These are phyloP conservation scores for Clarireedia sp. DNA, from an alignment of 2,329 filamentous ascomycete species.

Conservation along the genomic window DNA sequence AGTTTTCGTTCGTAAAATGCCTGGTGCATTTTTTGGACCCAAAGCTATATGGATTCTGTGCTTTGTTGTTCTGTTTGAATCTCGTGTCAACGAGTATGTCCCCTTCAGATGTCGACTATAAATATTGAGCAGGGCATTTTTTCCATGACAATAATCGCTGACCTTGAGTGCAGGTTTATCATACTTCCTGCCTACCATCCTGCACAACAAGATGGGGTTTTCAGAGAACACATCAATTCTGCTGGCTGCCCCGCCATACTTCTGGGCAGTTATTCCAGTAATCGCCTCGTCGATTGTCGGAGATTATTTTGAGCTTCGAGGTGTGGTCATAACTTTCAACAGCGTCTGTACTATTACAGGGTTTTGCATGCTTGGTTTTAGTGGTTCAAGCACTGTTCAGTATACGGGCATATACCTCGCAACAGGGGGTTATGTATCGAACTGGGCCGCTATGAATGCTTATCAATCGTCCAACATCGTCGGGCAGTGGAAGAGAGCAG, in stretches of 20 bases:
- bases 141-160: not conserved
- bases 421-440: slow-evolving; percentile 70
- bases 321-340: slow-evolving; percentile 28
- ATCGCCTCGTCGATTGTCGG: slow-evolving; percentile 45
- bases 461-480: slow-evolving; percentile 86
- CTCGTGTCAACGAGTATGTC: slow-evolving; percentile 53
- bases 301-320: slow-evolving; percentile 43
- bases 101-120: not conserved
- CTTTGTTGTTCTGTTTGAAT: slow-evolving; percentile 60
- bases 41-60: slow-evolving; percentile 54
- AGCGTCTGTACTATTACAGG: slow-evolving; percentile 24
- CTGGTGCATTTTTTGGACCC: slow-evolving; percentile 42
- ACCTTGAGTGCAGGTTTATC: slow-evolving; percentile 45
- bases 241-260: slow-evolving; percentile 46
- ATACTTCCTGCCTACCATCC: slow-evolving; percentile 74
- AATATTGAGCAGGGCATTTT: not conserved
- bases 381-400: slow-evolving; percentile 22
- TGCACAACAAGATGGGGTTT: slow-evolving; percentile 50
- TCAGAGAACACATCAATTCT: slow-evolving; percentile 43
- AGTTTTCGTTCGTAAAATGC: slow-evolving; percentile 53
- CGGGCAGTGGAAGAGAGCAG: slow-evolving; percentile 82
- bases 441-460: slow-evolving; percentile 68
- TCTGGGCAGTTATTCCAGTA: slow-evolving; percentile 40
- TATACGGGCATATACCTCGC: slow-evolving; percentile 32
- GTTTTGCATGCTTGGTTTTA: slow-evolving; percentile 28